These are phyloP conservation scores for Solanum chilense DNA, from an alignment of 257 asterid genomes.

Conservation along the genomic window DNA sequence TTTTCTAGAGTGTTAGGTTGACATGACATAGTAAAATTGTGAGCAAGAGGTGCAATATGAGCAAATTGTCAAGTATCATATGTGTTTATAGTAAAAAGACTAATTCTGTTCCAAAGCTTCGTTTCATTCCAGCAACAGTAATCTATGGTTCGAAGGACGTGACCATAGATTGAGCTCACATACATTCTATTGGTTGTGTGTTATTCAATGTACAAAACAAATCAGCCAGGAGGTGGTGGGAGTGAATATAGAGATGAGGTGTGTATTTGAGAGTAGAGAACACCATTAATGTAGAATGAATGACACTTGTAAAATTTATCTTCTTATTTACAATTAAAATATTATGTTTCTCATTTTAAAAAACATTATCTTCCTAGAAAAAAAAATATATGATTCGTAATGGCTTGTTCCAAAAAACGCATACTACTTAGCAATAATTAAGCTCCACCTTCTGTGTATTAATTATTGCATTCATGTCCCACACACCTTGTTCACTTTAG, in stretches of 20 bases:
- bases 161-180: not conserved
- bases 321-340: no score
- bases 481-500: not conserved
- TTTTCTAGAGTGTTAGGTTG: no score
- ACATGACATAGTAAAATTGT: not conserved
- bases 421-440: not conserved
- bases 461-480: not conserved
- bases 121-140: no score
- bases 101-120: no score
- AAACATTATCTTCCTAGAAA: not conserved
- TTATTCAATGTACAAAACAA: not conserved
- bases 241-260: not conserved
- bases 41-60: not conserved
- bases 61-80: not conserved
- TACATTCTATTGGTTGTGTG: not conserved
- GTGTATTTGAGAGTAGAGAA: not conserved
- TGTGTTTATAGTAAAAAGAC: no score
- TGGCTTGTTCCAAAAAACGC: not conserved
- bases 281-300: not conserved
- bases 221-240: not conserved
- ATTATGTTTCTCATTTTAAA: not conserved
- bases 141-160: no score
- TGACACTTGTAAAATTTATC: no score
- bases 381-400: not conserved
- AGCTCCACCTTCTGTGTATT: not conserved